Evolutionary conservation across 495 filamentous ascomycete species (phyloP), one percentile per base, ranked within the genome.

Genomic region (Massariosphaeria phaeospora): DNA sequence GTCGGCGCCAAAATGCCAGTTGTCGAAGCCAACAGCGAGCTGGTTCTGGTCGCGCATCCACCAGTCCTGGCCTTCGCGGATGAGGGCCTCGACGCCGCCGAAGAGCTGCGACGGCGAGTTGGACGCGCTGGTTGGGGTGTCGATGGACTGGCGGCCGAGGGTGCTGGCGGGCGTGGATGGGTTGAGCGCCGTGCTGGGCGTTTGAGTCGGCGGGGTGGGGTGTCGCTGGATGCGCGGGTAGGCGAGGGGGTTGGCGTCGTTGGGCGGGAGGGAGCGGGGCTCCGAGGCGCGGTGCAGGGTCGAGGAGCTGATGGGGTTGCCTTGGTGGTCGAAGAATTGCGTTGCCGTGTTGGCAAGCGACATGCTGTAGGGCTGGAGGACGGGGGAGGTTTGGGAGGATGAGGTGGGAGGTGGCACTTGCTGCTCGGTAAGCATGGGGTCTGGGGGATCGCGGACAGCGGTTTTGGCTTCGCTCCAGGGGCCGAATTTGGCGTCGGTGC

Each of bases 401-500:
- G 21, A 23, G 2, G 15, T 39, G n/a, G n/a, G n/a, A n/a, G n/a
- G n/a, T n/a, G n/a, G n/a, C n/a, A n/a, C n/a, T n/a, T n/a, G n/a
- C 18, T 41, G 36, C 24, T 35, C 15, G 12, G 17, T 17, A 18
- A 35, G 30, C 13, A 3, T 30, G 33, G 24, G 25, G 18, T 29
- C 15, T 49, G 61, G 4, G 30, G 46, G 39, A 15, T 12, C 20
- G 31, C 12, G 29, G n/a, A 21, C 44, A 1, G 52, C n/a, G 34
- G 43, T 30, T n/a, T 44, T 59, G 10, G 61, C 63, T 4, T 58
- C 57, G 20, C 34, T n/a, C 35, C 59, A 70, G 6, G 46, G 49
- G 13, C 65, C 69, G 53, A 68, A 84, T 72, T 77, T 81, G 8
- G 62, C 53, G 53, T 81, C 77, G 0, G 78, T 79, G 9, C 89